A percentile compares a stretch with the other conserved stretches of the same genome.
phyloP scores from a whole-genome alignment of 2,329 filamentous ascomycete genomes.

The Paracorniculantispora psalliotae region DNA sequence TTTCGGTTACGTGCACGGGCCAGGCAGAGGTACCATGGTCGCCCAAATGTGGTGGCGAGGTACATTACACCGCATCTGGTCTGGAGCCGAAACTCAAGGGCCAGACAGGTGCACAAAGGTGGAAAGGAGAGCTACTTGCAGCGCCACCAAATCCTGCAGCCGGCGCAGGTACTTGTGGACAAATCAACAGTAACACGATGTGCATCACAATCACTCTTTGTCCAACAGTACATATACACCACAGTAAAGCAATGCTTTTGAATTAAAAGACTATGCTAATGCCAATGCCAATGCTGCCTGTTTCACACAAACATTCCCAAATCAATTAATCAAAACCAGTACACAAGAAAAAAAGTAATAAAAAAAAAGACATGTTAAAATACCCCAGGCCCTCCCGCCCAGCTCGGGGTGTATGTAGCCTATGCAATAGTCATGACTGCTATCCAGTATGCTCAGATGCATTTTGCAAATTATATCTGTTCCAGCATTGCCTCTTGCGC shows the following conservation, averaged over 20 bases:
- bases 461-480: constrained; percentile 11
- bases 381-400: not conserved
- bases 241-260: not conserved
- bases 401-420: too few relatives aligned
- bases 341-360: not conserved
- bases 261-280: constrained; percentile 2
- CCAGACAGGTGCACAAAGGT: not conserved
- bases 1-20: not conserved
- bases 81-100: too few relatives aligned
- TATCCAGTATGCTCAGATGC: constrained; percentile 10
- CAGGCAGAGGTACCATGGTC: not conserved
- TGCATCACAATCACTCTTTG: not conserved
- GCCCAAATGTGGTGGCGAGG: not conserved
- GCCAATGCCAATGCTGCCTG: not conserved
- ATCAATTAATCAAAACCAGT: not conserved
- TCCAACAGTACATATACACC: not conserved
- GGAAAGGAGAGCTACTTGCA: too few relatives aligned
- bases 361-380: not conserved
- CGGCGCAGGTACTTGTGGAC: not conserved
- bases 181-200: not conserved
- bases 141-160: too few relatives aligned
- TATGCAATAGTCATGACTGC: constrained; percentile 8
- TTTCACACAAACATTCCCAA: not conserved
- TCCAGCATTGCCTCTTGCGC: not conserved
- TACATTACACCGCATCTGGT: not conserved